phyloP scores from a whole-genome alignment of 2,329 filamentous ascomycete species.

The Boeremia exigua region DNA sequence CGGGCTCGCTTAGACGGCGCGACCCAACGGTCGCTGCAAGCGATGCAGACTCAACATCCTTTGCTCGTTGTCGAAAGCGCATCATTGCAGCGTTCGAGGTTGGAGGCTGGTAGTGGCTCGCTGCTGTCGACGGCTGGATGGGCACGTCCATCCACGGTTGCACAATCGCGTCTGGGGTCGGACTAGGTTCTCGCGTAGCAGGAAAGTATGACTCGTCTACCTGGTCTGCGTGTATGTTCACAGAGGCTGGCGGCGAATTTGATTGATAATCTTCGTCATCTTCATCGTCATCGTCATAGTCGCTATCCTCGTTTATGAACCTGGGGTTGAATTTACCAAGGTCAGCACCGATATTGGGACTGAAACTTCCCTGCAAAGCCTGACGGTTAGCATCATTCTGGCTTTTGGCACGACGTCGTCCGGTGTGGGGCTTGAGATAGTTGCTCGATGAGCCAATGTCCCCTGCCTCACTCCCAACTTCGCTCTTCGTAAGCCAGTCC shows the following conservation, averaged over 20 bases:
- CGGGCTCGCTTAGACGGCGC: conserved; percentile 67
- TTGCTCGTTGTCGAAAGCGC: conserved; percentile 56
- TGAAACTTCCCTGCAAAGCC: conserved; percentile 29
- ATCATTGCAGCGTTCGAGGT: conserved; percentile 63
- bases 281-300: conserved; percentile 45
- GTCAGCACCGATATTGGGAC: conserved; percentile 41
- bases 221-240: conserved; percentile 36
- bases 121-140: conserved; percentile 39
- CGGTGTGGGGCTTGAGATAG: conserved; percentile 35
- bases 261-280: conserved; percentile 25
- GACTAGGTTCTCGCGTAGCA: conserved; percentile 25
- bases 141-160: conserved; percentile 59
- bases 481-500: conserved; percentile 57
- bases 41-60: conserved; percentile 61
- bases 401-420: conserved; percentile 57
- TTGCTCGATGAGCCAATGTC: conserved; percentile 42
- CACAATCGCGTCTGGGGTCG: conserved; percentile 31
- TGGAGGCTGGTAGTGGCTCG: conserved; percentile 54
- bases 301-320: conserved; percentile 48
- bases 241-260: conserved; percentile 43
- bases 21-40: conserved; percentile 74
- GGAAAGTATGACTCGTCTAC: conserved; percentile 43
- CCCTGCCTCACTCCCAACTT: conserved; percentile 56
- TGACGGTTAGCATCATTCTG: conserved; percentile 48
- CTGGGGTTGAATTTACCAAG: conserved; percentile 48